phyloP scores from a whole-genome alignment of 495 filamentous ascomycete genomes.

The Hypoxylon crocopeplum region DNA sequence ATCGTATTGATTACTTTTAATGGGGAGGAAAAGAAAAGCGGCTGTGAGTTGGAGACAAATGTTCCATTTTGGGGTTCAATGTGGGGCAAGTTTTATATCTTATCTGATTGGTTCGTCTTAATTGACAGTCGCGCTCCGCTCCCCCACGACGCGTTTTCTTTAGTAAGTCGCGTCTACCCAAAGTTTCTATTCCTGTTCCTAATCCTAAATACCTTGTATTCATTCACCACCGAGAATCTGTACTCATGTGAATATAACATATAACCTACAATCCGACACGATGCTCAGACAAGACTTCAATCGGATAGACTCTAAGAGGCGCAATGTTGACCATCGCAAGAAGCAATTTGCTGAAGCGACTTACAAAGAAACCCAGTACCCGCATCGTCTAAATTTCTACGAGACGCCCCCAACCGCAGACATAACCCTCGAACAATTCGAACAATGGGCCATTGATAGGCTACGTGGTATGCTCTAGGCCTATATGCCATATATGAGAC shows the following conservation, averaged over 20 bases:
- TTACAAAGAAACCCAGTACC: slow-evolving; percentile 78
- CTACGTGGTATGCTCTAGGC: slow-evolving; percentile 72
- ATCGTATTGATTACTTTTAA: too few relatives aligned
- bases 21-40: neutral
- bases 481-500: neutral
- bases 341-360: slow-evolving; percentile 79
- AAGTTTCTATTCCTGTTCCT: neutral
- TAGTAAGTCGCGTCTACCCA: slow-evolving; percentile 24
- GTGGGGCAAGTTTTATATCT: too few relatives aligned
- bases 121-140: slow-evolving; percentile 31
- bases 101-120: slow-evolving; percentile 25
- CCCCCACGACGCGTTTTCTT: slow-evolving; percentile 20
- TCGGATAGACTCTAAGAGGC: slow-evolving; percentile 82
- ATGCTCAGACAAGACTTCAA: slow-evolving; percentile 78
- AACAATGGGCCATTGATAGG: slow-evolving; percentile 98
- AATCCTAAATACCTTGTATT: too few relatives aligned
- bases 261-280: slow-evolving; percentile 32
- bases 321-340: slow-evolving; percentile 80
- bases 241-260: neutral
- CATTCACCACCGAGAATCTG: too few relatives aligned
- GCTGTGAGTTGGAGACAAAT: too few relatives aligned
- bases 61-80: too few relatives aligned
- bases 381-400: slow-evolving; percentile 92
- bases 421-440: slow-evolving; percentile 96
- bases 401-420: slow-evolving; percentile 85